Evolutionary conservation across 148 eudicot species (phyloP).

Genomic region (Spergularia bocconei): DNA sequence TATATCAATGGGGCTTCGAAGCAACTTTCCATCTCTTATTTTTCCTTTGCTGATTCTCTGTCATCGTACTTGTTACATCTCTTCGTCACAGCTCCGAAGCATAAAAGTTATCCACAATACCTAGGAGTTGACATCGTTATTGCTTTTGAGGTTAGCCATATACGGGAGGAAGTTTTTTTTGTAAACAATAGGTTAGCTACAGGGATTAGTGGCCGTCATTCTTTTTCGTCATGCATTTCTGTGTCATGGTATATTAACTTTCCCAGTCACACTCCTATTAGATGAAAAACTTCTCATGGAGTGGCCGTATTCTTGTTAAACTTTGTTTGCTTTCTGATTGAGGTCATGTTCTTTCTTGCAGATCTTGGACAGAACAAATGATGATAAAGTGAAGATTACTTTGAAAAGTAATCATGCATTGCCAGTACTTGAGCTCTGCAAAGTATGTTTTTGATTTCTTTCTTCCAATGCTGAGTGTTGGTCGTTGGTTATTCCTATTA

Average conservation of each 20-base stretch:
- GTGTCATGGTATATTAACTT: background rate
- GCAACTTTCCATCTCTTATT: background rate
- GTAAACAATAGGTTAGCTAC: background rate
- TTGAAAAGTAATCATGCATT: constrained; percentile 77
- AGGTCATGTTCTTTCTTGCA: constrained; percentile 31
- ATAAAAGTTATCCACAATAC: background rate
- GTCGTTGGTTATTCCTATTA: constrained; percentile 1
- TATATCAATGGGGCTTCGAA: background rate
- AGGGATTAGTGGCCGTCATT: too few species aligned
- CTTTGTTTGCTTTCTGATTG: constrained; percentile 3
- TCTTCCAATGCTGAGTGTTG: background rate
- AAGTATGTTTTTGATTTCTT: constrained; percentile 39
- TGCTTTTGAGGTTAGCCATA: background rate
- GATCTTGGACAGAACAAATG: constrained; percentile 60
- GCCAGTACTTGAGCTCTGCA: constrained; percentile 81
- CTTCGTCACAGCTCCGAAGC: background rate
- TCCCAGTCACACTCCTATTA: too few species aligned
- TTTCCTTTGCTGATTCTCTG: background rate
- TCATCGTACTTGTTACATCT: background rate
- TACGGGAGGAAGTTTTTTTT: background rate
- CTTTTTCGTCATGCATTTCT: background rate
- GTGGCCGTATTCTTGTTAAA: background rate
- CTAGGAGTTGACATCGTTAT: background rate
- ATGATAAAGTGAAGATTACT: constrained; percentile 58
- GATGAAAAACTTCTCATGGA: background rate